phyloP scores from a whole-genome alignment of 257 asterid species.

The Verbascum thapsus region DNA sequence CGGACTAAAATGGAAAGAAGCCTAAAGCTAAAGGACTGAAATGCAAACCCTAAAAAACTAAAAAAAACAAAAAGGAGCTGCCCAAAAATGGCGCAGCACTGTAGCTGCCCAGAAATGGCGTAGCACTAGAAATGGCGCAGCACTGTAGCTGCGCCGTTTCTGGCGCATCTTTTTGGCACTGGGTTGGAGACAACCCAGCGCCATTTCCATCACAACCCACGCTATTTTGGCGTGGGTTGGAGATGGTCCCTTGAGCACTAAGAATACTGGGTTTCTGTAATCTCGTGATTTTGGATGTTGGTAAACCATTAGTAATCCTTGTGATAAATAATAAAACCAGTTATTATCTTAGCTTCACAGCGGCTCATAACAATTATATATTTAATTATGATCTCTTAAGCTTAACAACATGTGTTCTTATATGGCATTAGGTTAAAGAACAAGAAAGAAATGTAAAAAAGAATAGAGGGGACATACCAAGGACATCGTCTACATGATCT shows the following conservation, averaged over 20 bases:
- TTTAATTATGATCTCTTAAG: background rate
- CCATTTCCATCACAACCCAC: too few species aligned
- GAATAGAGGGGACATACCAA: constrained; percentile 48
- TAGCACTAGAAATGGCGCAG: too few species aligned
- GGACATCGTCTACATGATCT: constrained; percentile 40
- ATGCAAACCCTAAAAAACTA: too few species aligned
- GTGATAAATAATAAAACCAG: constrained; percentile 2
- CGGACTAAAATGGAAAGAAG: too few species aligned
- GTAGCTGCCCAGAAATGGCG: too few species aligned
- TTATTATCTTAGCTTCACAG: background rate
- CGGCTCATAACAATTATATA: background rate
- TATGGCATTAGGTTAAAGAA: constrained; percentile 1
- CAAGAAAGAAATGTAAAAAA: constrained; percentile 20
- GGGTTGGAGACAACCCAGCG: too few species aligned
- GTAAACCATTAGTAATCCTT: background rate
- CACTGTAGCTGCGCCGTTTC: too few species aligned
- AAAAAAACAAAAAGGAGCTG: too few species aligned
- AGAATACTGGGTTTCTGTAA: constrained; percentile 6
- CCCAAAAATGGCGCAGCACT: too few species aligned
- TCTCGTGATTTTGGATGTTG: background rate
- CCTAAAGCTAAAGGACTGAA: too few species aligned
- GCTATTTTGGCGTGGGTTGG: too few species aligned
- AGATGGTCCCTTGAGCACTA: background rate
- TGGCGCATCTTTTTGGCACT: too few species aligned
- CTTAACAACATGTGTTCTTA: background rate